Percentiles rank a stretch among this genome's conserved stretches.
Evolutionary conservation across 1,284 basidiomycete genomes (phyloP).

Genomic region (Ustilago esculenta): DNA sequence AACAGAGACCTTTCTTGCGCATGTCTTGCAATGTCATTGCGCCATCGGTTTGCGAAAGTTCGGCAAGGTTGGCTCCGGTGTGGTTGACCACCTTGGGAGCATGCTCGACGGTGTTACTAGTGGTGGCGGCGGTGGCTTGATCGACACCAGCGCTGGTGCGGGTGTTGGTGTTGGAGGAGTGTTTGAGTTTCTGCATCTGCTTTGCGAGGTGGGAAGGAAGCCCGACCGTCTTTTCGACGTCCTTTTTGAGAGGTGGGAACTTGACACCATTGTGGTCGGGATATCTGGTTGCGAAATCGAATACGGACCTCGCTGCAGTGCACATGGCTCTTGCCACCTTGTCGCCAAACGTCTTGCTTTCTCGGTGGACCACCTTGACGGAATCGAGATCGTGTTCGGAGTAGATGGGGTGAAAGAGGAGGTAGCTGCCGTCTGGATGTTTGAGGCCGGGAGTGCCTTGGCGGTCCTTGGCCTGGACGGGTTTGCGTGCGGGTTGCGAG

Average conservation of each 20-base stretch:
- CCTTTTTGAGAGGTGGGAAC: conserved; percentile 45
- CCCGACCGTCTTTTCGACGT: conserved; percentile 35
- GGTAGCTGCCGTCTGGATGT: conserved; percentile 43
- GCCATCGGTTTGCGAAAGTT: conserved; percentile 8
- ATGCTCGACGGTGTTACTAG: too few relatives aligned
- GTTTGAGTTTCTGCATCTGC: conserved; percentile 31
- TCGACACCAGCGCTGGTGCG: background rate
- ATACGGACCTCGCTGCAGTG: conserved; percentile 26
- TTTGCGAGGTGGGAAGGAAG: conserved; percentile 27
- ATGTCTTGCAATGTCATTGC: conserved; percentile 54
- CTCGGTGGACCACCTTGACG: conserved; percentile 79
- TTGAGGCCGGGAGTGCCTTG: conserved; percentile 9
- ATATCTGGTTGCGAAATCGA: conserved; percentile 58
- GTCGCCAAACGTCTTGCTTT: conserved; percentile 77
- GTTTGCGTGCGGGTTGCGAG: conserved; percentile 4
- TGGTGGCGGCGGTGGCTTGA: background rate
- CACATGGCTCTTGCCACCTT: conserved; percentile 73
- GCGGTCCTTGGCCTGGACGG: conserved; percentile 32
- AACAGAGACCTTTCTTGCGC: conserved; percentile 48
- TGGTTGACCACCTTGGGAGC: conserved; percentile 29
- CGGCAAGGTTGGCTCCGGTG: conserved; percentile 12
- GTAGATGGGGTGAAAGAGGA: conserved; percentile 51
- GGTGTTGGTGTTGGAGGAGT: background rate
- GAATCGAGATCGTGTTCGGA: conserved; percentile 75
- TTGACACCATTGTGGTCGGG: conserved; percentile 42